These are phyloP conservation scores for Mitragyna speciosa DNA, from an alignment of 257 asterid species.

Conservation along the genomic window DNA sequence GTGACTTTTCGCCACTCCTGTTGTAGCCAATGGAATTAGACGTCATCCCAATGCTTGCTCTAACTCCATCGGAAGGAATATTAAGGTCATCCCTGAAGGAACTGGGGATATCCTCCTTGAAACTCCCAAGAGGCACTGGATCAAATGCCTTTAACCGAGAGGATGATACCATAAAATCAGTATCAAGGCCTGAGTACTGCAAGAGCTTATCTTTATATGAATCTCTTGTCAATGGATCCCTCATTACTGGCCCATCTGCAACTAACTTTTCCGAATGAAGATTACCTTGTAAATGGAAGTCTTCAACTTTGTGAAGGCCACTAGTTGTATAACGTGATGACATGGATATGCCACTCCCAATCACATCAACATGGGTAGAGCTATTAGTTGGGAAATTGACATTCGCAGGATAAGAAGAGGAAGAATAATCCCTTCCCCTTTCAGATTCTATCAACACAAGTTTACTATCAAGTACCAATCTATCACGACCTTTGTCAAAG, in stretches of 20 bases:
- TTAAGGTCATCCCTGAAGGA: slow-evolving; percentile 28
- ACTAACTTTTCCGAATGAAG: slow-evolving; percentile 32
- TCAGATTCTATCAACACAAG: slow-evolving; percentile 36
- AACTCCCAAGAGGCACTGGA: slow-evolving; percentile 17
- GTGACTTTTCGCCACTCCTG: slow-evolving; percentile 33
- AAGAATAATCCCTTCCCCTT: slow-evolving; percentile 34
- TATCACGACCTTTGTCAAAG: slow-evolving; percentile 25
- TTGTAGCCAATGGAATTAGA: slow-evolving; percentile 35
- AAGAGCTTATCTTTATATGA: slow-evolving; percentile 30
- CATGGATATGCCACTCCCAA: slow-evolving; percentile 23
- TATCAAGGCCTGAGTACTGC: slow-evolving; percentile 30
- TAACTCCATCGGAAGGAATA: slow-evolving; percentile 30
- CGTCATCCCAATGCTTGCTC: slow-evolving; percentile 27
- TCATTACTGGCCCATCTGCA: slow-evolving; percentile 22
- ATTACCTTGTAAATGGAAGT: slow-evolving; percentile 27
- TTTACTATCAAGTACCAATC: slow-evolving; percentile 27
- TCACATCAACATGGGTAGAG: slow-evolving; percentile 28
- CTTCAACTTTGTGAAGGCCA: slow-evolving; percentile 33
- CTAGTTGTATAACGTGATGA: slow-evolving; percentile 31
- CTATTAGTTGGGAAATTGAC: slow-evolving; percentile 21
- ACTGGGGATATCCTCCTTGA: slow-evolving; percentile 29
- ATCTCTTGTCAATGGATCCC: slow-evolving; percentile 10
- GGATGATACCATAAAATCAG: slow-evolving; percentile 33
- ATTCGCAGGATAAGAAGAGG: slow-evolving; percentile 36
- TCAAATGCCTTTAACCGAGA: slow-evolving; percentile 37